phyloP scores from a whole-genome alignment of 139 green algal species.

The Prasinococcaceae sp. region DNA sequence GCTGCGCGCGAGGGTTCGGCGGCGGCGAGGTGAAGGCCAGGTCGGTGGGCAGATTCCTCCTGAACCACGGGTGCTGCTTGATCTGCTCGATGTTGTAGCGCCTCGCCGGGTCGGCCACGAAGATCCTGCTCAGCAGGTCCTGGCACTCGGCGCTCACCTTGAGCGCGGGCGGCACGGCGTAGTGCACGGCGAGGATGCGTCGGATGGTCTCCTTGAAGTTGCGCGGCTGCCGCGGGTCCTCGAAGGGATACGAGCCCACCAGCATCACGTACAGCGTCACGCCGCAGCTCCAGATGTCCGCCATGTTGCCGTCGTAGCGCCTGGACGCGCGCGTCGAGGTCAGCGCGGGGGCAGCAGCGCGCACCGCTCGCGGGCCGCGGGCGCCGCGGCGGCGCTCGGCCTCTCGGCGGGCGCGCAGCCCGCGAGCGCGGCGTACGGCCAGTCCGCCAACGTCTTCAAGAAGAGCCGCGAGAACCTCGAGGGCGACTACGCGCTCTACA shows the following conservation, averaged over 20 bases:
- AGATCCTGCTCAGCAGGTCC: conserved; percentile 46
- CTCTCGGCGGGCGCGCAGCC: conserved; percentile 1
- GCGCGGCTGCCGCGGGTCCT: conserved; percentile 80
- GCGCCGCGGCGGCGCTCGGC: background rate
- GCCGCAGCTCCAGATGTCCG: conserved; percentile 94
- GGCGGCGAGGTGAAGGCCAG: conserved; percentile 22
- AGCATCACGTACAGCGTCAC: conserved; percentile 99
- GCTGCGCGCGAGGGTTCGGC: too few species aligned
- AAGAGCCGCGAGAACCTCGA: background rate
- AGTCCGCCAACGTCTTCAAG: conserved; percentile 2
- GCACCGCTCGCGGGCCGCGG: too few species aligned
- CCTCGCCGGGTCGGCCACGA: conserved; percentile 56
- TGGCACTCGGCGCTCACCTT: conserved; percentile 17
- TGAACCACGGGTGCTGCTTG: conserved; percentile 76
- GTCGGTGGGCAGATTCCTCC: conserved; percentile 70
- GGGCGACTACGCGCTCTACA: background rate
- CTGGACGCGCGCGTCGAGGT: background rate
- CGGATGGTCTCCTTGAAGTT: conserved; percentile 98
- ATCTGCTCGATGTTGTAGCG: conserved; percentile 71
- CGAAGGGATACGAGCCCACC: conserved; percentile 92
- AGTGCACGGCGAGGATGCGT: conserved; percentile 16
- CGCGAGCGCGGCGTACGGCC: background rate
- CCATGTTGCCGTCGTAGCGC: conserved; percentile 43
- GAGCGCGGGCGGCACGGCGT: conserved; percentile 19
- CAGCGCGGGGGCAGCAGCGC: too few species aligned